Evolutionary conservation across 176 grass and related monocot species (phyloP), one percentile per base, ranked within the genome.

Genomic region (Luzula sylvatica): DNA sequence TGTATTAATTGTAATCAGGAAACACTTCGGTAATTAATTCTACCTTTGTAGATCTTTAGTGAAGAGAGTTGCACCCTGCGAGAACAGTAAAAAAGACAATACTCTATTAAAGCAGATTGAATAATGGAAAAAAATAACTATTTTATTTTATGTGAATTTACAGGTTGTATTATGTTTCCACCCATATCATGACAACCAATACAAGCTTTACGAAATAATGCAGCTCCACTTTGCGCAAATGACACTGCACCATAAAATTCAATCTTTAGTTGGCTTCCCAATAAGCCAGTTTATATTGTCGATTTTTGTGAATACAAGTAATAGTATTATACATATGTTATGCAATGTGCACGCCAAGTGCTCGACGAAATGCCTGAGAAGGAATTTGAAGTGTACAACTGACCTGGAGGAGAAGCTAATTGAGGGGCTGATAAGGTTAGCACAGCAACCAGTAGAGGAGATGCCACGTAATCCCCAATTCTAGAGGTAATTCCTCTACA

Each of bases 131-230:
- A 35, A 58, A 27, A 44, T 45, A 24, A 20, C 14, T 15, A 24
- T n/a, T 53, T 20, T 42, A 22, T 64, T 39, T 52, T 43, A 46
- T 28, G 11, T 49, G n/a, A 54, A 38, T 39, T 85, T 65, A 88
- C 84, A 16, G 90, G 84, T 61, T 86, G 90, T 35, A 95, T 27
- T 30, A 95, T 86, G 58, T 88, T 95, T 49, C 84, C 90, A 59
- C 90, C 84, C 70, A 82, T 95, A 43, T 86, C 90, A 73, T 95
- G 90, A 71, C 90, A 88, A 12, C 84, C 90, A 13, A 95, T 86
- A 67, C 90, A 88, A 5, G 83, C 90, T 52, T 86, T 88, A 42
- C 67, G 52, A 73, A 95, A 95, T 43, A 95, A 28, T 6, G 73
- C 40, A 2, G 83, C 57, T 11, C 90, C 90, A 61, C 68, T 59